A percentile compares a stretch with the other conserved stretches of the same genome.
Conservation (phyloP, 768 basidiomycete species). For the Termitomyces sp. region DNA sequence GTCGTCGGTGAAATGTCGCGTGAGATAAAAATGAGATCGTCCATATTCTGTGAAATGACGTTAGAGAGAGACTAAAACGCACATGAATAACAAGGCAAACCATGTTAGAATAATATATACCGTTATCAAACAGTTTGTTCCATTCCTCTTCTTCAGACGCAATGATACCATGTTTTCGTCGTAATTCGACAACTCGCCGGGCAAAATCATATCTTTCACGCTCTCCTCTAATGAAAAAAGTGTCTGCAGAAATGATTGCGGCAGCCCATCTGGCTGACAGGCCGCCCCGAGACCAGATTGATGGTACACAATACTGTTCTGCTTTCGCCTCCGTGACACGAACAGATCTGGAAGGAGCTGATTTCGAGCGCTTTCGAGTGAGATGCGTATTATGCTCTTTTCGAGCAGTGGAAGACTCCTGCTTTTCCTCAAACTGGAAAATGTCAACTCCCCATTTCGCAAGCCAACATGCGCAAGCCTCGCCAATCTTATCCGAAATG, state of each 20-base stretch:
- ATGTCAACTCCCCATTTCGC: conserved; percentile 82
- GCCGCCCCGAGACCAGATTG: conserved; percentile 73
- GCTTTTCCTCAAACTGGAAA: conserved; percentile 53
- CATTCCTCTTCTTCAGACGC: conserved; percentile 68
- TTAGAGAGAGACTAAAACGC: background rate
- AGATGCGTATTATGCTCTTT: background rate
- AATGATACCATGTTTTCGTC: conserved; percentile 47
- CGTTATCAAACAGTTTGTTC: conserved; percentile 61
- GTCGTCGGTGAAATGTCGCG: conserved; percentile 72
- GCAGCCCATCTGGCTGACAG: conserved; percentile 69
- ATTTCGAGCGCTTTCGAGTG: conserved; percentile 17
- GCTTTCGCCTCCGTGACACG: background rate
- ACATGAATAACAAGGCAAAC: conserved; percentile 32
- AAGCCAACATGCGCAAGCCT: conserved; percentile 85
- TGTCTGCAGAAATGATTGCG: conserved; percentile 70
- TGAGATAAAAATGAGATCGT: conserved; percentile 72
- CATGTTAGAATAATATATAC: conserved; percentile 87
- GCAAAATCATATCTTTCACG: conserved; percentile 78
- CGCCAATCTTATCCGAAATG: conserved; percentile 88
- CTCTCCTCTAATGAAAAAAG: conserved; percentile 75
- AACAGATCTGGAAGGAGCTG: conserved; percentile 11
- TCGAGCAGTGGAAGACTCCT: conserved; percentile 9
- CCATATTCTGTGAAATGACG: conserved; percentile 52
- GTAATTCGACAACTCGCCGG: conserved; percentile 66
- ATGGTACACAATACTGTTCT: conserved; percentile 29